A percentile compares a stretch with the other conserved stretches of the same genome.
Evolutionary conservation across 495 filamentous ascomycete species (phyloP).

Genomic region (Halenospora varia): DNA sequence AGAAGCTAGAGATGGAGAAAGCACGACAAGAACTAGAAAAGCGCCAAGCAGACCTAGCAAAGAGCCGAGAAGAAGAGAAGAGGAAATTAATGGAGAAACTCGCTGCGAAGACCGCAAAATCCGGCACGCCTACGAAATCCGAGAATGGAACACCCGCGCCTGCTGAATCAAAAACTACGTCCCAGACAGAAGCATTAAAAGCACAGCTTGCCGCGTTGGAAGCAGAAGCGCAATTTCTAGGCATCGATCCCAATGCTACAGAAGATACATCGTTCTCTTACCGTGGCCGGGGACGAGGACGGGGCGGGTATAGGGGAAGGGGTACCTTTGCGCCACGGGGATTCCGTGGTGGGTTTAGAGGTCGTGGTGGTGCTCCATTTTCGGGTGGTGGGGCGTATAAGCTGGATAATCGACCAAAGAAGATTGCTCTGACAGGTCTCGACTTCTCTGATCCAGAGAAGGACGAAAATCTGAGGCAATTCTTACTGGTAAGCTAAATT

Average conservation of each 20-base stretch:
- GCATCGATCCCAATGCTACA: constrained; percentile 56
- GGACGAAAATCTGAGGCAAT: constrained; percentile 81
- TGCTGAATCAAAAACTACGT: constrained; percentile 41
- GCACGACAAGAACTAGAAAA: constrained; percentile 69
- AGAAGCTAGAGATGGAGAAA: constrained; percentile 69
- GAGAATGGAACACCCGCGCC: constrained; percentile 24
- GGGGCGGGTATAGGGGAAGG: constrained; percentile 35
- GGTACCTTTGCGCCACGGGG: constrained; percentile 6
- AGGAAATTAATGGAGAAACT: constrained; percentile 62
- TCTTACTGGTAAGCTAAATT: constrained; percentile 70
- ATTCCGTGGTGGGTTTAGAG: constrained; percentile 48
- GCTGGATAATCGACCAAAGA: constrained; percentile 83
- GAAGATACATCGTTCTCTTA: constrained; percentile 29
- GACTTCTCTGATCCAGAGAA: constrained; percentile 60
- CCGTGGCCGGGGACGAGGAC: constrained; percentile 6
- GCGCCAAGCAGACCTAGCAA: constrained; percentile 69
- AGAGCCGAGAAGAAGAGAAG: constrained; percentile 72
- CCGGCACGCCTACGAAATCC: constrained; percentile 33
- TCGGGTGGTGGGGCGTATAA: constrained; percentile 60
- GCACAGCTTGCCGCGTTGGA: constrained; percentile 80
- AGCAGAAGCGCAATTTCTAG: constrained; percentile 77
- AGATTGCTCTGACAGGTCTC: constrained; percentile 66
- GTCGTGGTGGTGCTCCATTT: constrained; percentile 45
- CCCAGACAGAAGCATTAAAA: constrained; percentile 63
- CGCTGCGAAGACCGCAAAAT: constrained; percentile 39